Base-by-base conservation (phyloP, 2,329 filamentous ascomycete species). In the Eurotiales sp. region DNA sequence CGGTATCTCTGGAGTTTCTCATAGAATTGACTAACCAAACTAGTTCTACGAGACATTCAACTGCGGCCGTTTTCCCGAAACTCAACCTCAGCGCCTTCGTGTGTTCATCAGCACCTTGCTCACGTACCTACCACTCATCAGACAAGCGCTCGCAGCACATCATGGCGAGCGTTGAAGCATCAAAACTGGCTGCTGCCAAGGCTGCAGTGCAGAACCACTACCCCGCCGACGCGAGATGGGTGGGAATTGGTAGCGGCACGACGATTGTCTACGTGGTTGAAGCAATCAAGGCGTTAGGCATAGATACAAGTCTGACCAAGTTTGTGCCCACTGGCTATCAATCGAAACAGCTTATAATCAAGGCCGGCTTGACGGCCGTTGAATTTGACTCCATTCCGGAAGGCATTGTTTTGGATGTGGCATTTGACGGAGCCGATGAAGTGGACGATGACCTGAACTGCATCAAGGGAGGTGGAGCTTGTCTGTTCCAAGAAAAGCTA, bases 381-480 rank as follows among this genome's bases (percentile, higher is more conserved):
- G 83, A 84, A 59, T 88, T 95, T 61, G 87, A 92, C 63, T 82
- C 86, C 54, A 75, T 95, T 14, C 86, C 87, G 1, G 66, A 77
- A 36, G 77, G 78, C 49, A 74, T 74, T 12, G 69, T 84, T 65
- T 79, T 99, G 23, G 92, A 97, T 63, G 87, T 97, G 15, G 88
- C 88, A 45, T 99, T 99, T 67, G 93, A 99, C 65, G 93, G 93
- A 49, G 93, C 93, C 3, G 93, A 99, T 68, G 93, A 99, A 75
- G 90, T 99, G 27, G 93, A 99, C 67, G 85, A 89, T 42, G 88
- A 95, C 47, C 74, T 99, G 54, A 99, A 97, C 72, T 90, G 92
- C 66, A 97, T 99, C 76, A 97, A 97, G 76, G 93, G 93, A 50
- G 93, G 93, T 45, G 93, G 93, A 53, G 93, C 90, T n/a, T 99